Base-by-base conservation (phyloP, 2,329 filamentous ascomycete genomes). In the Aureobasidium sp. region DNA sequence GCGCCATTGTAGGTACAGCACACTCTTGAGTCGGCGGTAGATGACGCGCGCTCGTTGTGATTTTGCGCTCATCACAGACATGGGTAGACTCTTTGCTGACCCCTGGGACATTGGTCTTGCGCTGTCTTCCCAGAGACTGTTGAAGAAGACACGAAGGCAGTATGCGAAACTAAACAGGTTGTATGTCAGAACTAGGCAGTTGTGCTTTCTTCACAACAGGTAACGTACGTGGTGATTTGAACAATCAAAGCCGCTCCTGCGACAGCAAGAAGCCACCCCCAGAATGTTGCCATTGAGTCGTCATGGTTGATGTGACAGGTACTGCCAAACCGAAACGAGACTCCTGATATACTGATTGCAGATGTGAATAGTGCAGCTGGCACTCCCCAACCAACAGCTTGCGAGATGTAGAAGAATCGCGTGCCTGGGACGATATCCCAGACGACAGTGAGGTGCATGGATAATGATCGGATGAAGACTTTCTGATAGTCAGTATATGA, bases 361-460 rank as follows among this genome's bases (percentile, higher is more conserved):
- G 93, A 74, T 3, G 86, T 81, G 65, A 96, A 83, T 39, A 90
- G 89, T 25, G 91, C 76, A 29, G 86, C 81, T 2, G 92, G 91
- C 48, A 97, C 81, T 21, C 88, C 89, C 89, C 93, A 97, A 64
- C 94, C 94, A 9, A 86, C 77, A 16, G 83, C 81, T 69, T 96
- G 86, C 3, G 93, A 86, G 66, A 84, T 83, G 79, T 90, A 91
- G 85, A 97, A 97, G 75, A 97, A 97, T 69, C 83, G 89, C 48
- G 86, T 84, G 42, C 94, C 94, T 3, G 96, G 89, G 9, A 93
- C 86, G 39, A 95, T 82, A 73, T 97, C 91, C 94, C 94, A 99
- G 79, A 92, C 97, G 66, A 99, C 97, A 74, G 97, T 94, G 30
- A 99, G 85, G 74, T 99, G 94, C 68, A 99, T 87, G 5, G 91